phyloP scores from a whole-genome alignment of 768 basidiomycete genomes.

The Russula ochroleuca region DNA sequence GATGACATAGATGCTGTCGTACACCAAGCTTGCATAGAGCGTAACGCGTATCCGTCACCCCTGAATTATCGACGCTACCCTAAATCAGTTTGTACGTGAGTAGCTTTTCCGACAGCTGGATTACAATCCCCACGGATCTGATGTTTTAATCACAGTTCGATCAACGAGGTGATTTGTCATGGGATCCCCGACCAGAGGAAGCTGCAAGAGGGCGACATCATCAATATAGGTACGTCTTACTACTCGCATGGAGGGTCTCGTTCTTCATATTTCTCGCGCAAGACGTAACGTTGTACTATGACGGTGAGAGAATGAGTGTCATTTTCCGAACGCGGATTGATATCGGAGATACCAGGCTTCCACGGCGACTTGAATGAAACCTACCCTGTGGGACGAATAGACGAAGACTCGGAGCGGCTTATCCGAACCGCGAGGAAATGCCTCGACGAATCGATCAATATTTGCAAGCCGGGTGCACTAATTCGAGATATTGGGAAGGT shows the following conservation, averaged over 20 bases:
- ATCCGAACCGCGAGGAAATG: slow-evolving; percentile 79
- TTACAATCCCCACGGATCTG: neutral
- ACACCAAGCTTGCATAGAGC: slow-evolving; percentile 85
- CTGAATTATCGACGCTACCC: slow-evolving; percentile 89
- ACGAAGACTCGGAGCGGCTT: slow-evolving; percentile 77
- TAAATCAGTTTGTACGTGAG: slow-evolving; percentile 95
- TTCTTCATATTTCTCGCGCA: slow-evolving; percentile 17
- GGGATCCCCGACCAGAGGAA: slow-evolving; percentile 88
- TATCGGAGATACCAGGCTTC: slow-evolving; percentile 50
- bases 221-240: slow-evolving; percentile 73
- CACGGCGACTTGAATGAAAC: slow-evolving; percentile 93
- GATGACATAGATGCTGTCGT: slow-evolving; percentile 93
- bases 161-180: slow-evolving; percentile 97
- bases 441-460: slow-evolving; percentile 83
- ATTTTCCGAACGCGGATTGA: slow-evolving; percentile 10
- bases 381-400: slow-evolving; percentile 83
- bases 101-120: slow-evolving; percentile 26
- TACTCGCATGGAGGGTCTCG: slow-evolving; percentile 10
- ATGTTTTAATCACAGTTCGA: slow-evolving; percentile 48
- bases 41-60: slow-evolving; percentile 91
- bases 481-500: slow-evolving; percentile 84
- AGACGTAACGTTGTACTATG: slow-evolving; percentile 80
- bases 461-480: slow-evolving; percentile 90
- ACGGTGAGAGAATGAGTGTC: slow-evolving; percentile 46
- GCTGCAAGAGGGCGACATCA: slow-evolving; percentile 87